Evolutionary conservation across 139 green algal genomes (phyloP), one percentile per base, ranked within the genome.

Genomic region (Chlamydomonas schloesseri): DNA sequence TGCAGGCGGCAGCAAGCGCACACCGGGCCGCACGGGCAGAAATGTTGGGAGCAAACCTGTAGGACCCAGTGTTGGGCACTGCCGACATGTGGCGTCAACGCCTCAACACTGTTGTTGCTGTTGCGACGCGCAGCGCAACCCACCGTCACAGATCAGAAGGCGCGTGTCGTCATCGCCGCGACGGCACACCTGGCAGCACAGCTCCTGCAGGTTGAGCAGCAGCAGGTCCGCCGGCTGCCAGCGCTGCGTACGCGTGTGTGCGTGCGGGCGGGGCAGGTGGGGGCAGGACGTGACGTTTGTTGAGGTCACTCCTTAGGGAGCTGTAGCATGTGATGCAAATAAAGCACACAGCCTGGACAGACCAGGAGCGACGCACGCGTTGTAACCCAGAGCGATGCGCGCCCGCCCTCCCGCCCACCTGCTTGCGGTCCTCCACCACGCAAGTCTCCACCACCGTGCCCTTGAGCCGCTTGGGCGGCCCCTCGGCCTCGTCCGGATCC

Each of bases 71-170:
- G 57, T 9, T 65, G 13, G 53, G 53, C 17, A 65, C 57, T 4
- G 57, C 17, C 15, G 57, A 15, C 57, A 29, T 15, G 57, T 20
- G 4, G 4, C 57, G 57, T 21, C 11, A 8, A 20, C 17, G 17
- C 57, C 20, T 8, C 17, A 15, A 29, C 17, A 4, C 50, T 14
- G 50, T 21, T 57, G 50, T 14, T 11, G 11, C 11, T 14, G 11
- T 57, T 57, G 20, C 57, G n/a, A n/a, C n/a, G n/a, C n/a, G n/a
- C n/a, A n/a, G n/a, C n/a, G n/a, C n/a, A n/a, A n/a, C 88, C 29
- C 74, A 96, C 94, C 92, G 75, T 97, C 94, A 69, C 94, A 97
- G 5, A 97, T 90, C 31, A 97, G 84, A 50, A 97, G 90, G 14
- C 85, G 84, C 47, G 91, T 73, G 42, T 96, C 93, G 78, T 97